A percentile compares a stretch with the other conserved stretches of the same genome.
Evolutionary conservation across 2,329 filamentous ascomycete genomes (phyloP).

Genomic region (Diaporthe citri): DNA sequence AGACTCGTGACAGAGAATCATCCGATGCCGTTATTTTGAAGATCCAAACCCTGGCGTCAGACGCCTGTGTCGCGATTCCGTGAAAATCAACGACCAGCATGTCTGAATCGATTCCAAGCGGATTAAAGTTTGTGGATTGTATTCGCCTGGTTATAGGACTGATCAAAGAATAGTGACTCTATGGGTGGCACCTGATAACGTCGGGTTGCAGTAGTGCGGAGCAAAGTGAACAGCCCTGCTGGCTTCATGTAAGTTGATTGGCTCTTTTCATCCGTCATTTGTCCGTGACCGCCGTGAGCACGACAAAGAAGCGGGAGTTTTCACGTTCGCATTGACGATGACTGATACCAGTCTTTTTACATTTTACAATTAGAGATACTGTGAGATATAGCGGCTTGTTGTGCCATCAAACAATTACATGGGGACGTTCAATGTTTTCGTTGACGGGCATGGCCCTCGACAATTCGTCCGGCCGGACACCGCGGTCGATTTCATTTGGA

Average conservation of each 20-base stretch:
- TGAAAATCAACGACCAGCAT: neutral
- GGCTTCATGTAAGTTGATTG: slow-evolving; percentile 31
- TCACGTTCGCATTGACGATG: neutral
- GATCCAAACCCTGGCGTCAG: neutral
- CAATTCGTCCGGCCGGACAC: slow-evolving; percentile 10
- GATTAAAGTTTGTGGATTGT: neutral
- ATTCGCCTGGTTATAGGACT: too few relatives aligned
- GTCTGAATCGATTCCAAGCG: neutral
- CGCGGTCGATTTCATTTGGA: neutral
- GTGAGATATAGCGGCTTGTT: neutral
- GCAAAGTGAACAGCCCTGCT: neutral
- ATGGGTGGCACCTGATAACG: neutral
- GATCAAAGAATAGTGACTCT: neutral
- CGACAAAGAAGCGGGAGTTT: neutral
- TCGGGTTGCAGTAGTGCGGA: neutral
- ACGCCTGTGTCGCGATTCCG: neutral
- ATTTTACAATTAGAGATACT: neutral
- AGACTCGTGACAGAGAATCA: neutral
- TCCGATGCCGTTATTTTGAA: neutral
- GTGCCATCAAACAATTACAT: too few relatives aligned
- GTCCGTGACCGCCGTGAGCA: neutral
- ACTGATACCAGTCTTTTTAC: neutral
- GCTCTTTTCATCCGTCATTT: neutral
- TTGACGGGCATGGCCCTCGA: neutral
- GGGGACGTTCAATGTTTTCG: too few relatives aligned